A percentile compares a stretch with the other conserved stretches of the same genome.
These are phyloP conservation scores for Harringtonia lauricola DNA, from an alignment of 2,329 filamentous ascomycete genomes.

Conservation along the genomic window DNA sequence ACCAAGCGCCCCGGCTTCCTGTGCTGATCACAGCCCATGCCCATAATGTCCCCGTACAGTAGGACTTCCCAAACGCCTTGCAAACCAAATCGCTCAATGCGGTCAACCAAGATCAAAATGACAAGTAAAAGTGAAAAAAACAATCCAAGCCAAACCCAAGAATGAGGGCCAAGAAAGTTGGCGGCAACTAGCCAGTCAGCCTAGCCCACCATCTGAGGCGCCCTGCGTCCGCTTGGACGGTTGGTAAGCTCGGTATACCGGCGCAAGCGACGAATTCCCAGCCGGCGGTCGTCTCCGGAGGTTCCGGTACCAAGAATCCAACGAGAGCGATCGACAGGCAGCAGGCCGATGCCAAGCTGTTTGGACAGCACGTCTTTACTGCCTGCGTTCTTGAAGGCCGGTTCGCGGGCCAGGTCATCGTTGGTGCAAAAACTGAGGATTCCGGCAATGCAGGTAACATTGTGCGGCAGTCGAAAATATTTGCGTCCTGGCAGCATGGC, in stretches of 20 bases:
- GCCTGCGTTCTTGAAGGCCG: conserved; percentile 55
- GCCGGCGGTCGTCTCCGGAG: conserved; percentile 20
- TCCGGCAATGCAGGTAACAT: conserved; percentile 61
- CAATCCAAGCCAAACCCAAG: neutral
- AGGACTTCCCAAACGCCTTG: too few relatives aligned
- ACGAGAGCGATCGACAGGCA: conserved; percentile 33
- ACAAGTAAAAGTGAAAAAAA: too few relatives aligned
- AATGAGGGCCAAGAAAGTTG: neutral
- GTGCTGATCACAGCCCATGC: too few relatives aligned
- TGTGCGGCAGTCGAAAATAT: conserved; percentile 59
- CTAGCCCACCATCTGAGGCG: neutral
- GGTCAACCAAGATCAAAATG: too few relatives aligned
- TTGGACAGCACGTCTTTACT: conserved; percentile 59
- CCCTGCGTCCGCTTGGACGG: conserved; percentile 8
- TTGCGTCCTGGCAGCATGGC: conserved; percentile 43
- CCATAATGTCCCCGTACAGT: too few relatives aligned
- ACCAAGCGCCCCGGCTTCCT: too few relatives aligned
- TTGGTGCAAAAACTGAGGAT: conserved; percentile 68
- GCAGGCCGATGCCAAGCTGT: conserved; percentile 47
- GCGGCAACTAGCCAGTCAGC: too few relatives aligned
- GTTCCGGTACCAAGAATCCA: conserved; percentile 39
- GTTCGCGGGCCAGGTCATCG: conserved; percentile 59
- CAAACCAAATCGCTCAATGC: too few relatives aligned
- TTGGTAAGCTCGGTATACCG: conserved; percentile 30
- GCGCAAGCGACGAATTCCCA: conserved; percentile 33